phyloP scores from a whole-genome alignment of 176 grass and related monocot species.

The Oryza coarctata region DNA sequence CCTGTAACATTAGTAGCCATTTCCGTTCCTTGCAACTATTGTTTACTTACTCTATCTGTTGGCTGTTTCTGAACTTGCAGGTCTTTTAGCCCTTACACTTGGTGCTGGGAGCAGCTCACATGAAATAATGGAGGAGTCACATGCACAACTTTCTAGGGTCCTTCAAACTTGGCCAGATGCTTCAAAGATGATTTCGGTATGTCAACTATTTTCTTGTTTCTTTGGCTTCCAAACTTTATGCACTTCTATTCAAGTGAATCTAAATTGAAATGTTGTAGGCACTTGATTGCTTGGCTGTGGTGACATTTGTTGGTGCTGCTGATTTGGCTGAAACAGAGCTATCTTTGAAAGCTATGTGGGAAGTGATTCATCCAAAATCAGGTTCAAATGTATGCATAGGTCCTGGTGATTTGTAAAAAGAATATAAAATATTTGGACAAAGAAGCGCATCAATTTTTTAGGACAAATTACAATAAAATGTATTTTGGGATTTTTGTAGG shows the following conservation, averaged over 20 bases:
- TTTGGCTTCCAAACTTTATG: conserved; percentile 3
- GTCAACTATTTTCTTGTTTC: neutral
- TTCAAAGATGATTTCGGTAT: conserved; percentile 64
- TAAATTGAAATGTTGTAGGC: conserved; percentile 42
- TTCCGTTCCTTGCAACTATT: neutral
- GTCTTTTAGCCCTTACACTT: conserved; percentile 67
- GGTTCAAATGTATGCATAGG: conserved; percentile 66
- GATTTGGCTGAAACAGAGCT: conserved; percentile 69
- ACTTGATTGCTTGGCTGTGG: conserved; percentile 68
- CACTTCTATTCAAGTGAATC: neutral
- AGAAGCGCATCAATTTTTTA: conserved; percentile 1
- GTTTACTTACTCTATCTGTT: conserved; percentile 6
- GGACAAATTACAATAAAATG: neutral
- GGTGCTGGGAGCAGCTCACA: conserved; percentile 51
- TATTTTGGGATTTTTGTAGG: conserved; percentile 44
- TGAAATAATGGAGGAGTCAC: conserved; percentile 74
- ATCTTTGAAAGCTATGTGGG: conserved; percentile 80
- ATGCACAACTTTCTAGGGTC: conserved; percentile 54
- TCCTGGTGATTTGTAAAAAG: neutral
- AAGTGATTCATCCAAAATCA: conserved; percentile 85
- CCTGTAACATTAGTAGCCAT: neutral
- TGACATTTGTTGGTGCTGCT: conserved; percentile 75
- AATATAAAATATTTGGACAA: neutral
- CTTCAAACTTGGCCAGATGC: conserved; percentile 58
- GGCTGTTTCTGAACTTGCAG: conserved; percentile 32